Percentiles rank a stretch among this genome's conserved stretches.
These are phyloP conservation scores for Aspergillus aculeatinus DNA, from an alignment of 2,329 filamentous ascomycete genomes.

Conservation along the genomic window DNA sequence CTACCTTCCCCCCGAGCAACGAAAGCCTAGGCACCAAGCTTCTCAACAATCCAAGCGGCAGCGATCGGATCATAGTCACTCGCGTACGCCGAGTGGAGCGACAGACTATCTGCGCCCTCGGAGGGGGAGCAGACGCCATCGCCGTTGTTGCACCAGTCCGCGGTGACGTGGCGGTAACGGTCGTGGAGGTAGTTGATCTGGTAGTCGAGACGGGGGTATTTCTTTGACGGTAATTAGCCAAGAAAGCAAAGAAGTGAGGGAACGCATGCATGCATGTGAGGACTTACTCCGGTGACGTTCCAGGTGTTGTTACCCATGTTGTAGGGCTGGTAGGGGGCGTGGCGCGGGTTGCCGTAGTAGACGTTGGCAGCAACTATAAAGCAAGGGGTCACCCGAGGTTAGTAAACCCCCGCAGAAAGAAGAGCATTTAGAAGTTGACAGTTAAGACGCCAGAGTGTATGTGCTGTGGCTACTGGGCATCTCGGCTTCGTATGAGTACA, in stretches of 20 bases:
- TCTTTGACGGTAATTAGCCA: not conserved
- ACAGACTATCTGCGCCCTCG: not conserved
- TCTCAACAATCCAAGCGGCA: not conserved
- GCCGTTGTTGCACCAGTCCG: not conserved
- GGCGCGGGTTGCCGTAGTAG: not conserved
- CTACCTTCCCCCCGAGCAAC: too few species aligned
- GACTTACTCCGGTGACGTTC: not conserved
- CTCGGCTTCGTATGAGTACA: too few species aligned
- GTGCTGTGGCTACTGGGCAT: too few species aligned
- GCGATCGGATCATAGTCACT: not conserved
- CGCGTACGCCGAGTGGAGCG: not conserved
- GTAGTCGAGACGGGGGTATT: not conserved
- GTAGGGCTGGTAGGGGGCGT: not conserved
- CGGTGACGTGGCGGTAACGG: not conserved
- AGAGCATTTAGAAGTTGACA: too few species aligned
- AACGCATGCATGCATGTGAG: too few species aligned
- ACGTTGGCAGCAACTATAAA: not conserved
- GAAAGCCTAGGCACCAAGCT: too few species aligned
- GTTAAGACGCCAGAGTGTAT: too few species aligned
- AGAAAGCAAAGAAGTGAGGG: too few species aligned
- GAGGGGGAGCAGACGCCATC: not conserved
- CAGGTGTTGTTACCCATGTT: not conserved
- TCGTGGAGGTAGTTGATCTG: not conserved
- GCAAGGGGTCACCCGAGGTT: too few species aligned
- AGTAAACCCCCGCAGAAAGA: too few species aligned